Evolutionary conservation across 1,139 yeast genomes (phyloP), one percentile per base, ranked within the genome.

Genomic region (Sugiyamaella castrensis): DNA sequence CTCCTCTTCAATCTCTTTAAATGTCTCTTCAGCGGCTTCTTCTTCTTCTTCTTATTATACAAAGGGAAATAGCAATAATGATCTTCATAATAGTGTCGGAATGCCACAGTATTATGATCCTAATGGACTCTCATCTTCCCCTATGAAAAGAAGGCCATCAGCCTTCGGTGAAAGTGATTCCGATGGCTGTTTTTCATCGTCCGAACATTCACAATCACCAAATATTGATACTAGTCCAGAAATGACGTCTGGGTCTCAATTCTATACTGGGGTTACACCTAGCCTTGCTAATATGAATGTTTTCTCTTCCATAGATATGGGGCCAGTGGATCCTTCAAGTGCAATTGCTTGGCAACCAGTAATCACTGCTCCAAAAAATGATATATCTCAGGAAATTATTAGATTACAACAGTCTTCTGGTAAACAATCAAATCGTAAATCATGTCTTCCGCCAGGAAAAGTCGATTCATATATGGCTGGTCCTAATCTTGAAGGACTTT

Each of bases 401-500:
- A 57, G 55, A 44, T 58, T 55, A 46, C 65, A 60, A 53, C 60
- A 59, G 40, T 47, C 54, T 31, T 52, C 59, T 8, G 53, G 51
- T 39, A 63, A 61, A 43, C 59, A 59, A 12, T 57, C 63, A 9
- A 58, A 57, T 47, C 63, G 72, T 29, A 65, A 65, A 49, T 83
- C 96, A 0, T 80, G 94, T 13, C 69, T 91, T 37, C 97, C 96
- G 15, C 91, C 94, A 1, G 97, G 96, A 4, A 86, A 87, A 50
- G 79, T 92, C 31, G 98, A 92, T 66, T 79, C 79, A 51, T 88
- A 85, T 62, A 84, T 94, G 70, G 75, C 73, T 19, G 95, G 95
- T 0, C 95, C 96, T 1, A 84, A 84, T 60, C 83, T 77, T 46
- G 79, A 83, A 46, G 73, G 72, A 10, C 61, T 71, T 30, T 94